Base-by-base conservation (phyloP, 208 protist genomes). In the Leishmania gerbilli region DNA sequence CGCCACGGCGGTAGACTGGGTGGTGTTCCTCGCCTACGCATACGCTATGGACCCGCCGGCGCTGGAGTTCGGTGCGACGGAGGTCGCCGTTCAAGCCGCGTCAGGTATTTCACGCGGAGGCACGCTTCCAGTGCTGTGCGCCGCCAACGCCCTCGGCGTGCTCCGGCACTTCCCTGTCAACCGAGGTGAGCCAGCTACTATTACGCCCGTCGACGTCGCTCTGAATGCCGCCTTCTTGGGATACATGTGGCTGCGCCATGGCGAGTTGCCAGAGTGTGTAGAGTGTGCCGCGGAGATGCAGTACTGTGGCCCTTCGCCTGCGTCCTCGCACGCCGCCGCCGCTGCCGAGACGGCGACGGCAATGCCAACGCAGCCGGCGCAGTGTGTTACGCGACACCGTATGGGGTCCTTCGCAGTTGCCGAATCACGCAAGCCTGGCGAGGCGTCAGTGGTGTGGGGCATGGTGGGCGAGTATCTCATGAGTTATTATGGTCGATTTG, bases 381-480 rank as follows among this genome's bases (percentile, higher is more conserved):
- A 53, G 40, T 62, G 56, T 58, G 45, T 27, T 2, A 53, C 68
- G 7, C 85, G 34, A 11, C 79, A 87, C 40, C 62, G 31, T 69
- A 75, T 85, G 49, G 82, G 64, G 24, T 77, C 82, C 24, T 81
- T 87, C 53, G 79, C 79, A 17, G 76, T 83, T 3, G 84, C 79
- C 4, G 79, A 87, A 65, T 80, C 84, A 17, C 72, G 68, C 53
- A 51, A 60, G n/a, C 71, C 84, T 15, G 69, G 31, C 9, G 84
- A 78, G 62, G 47, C 68, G 42, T 77, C 79, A 31, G 76, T 95
- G 60, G 90, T 96, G 45, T 97, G 94, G 94, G 92, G 90, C 42
- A 96, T 95, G 91, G 34, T 95, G 42, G 81, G 82, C 2, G 88
- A 95, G 80, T 96, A 94, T 76, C 58, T 97, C 3, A 84, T 93